Conservation (phyloP, 352 stramenopile species). For the Phytophthora meadii region DNA sequence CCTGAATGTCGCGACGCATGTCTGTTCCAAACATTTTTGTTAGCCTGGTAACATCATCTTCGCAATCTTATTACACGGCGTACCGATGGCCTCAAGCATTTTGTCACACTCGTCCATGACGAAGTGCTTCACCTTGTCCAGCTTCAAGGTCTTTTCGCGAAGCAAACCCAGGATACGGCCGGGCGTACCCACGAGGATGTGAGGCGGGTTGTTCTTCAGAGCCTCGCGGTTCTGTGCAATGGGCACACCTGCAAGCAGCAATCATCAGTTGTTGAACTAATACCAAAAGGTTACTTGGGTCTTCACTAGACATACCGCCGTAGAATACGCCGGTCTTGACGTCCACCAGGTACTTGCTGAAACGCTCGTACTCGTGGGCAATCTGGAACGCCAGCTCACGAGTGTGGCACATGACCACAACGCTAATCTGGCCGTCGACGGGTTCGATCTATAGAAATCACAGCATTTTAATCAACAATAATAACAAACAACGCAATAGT, state of each 20-base stretch:
- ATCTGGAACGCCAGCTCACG: conserved; percentile 99
- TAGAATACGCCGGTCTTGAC: conserved; percentile 99
- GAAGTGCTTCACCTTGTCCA: conserved; percentile 99
- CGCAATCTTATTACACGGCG: conserved; percentile 20
- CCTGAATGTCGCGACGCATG: conserved; percentile 99
- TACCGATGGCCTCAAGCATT: conserved; percentile 97
- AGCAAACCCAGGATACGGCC: conserved; percentile 93
- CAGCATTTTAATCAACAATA: neutral
- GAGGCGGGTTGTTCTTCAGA: conserved; percentile 96
- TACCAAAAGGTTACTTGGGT: conserved; percentile 6
- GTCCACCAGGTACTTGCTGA: conserved; percentile 98
- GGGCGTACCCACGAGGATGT: conserved; percentile 99
- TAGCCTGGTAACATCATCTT: neutral
- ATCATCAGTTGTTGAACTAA: neutral
- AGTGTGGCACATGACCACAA: conserved; percentile 99
- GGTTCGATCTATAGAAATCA: conserved; percentile 77
- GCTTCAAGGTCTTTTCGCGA: conserved; percentile 96
- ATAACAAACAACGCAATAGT: neutral
- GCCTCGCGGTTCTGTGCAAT: conserved; percentile 96
- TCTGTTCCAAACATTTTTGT: conserved; percentile 59
- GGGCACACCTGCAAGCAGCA: conserved; percentile 73
- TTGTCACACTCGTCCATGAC: conserved; percentile 99
- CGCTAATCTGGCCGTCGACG: conserved; percentile 93
- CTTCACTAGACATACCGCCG: conserved; percentile 66
- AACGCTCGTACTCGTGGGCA: conserved; percentile 99